Percentiles rank a stretch among this genome's conserved stretches.
phyloP scores from a whole-genome alignment of 176 grass and related monocot genomes.

The Phoenix roebelenii region DNA sequence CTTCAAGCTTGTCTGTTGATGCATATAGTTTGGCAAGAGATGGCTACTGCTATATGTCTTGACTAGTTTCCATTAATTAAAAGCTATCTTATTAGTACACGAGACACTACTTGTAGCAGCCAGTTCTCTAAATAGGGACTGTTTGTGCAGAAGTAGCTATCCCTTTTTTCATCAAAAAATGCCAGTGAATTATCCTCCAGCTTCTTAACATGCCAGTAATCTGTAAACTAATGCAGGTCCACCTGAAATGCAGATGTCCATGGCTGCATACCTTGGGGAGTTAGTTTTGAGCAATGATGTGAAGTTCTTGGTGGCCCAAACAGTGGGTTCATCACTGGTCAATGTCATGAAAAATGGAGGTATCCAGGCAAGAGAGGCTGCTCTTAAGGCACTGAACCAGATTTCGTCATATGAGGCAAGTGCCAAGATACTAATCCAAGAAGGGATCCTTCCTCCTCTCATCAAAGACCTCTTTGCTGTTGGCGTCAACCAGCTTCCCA shows the following conservation, averaged over 20 bases:
- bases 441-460: slow-evolving; percentile 61
- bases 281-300: slow-evolving; percentile 55
- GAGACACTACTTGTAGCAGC: too few species aligned
- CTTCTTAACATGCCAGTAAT: not conserved
- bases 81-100: too few species aligned
- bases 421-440: slow-evolving; percentile 48
- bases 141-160: too few species aligned
- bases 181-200: too few species aligned
- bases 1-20: too few species aligned
- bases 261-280: slow-evolving; percentile 64
- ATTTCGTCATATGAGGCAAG: slow-evolving; percentile 64
- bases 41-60: too few species aligned
- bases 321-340: slow-evolving; percentile 45
- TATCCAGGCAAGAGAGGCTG: slow-evolving; percentile 50
- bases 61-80: too few species aligned
- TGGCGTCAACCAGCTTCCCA: slow-evolving; percentile 43
- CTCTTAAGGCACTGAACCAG: slow-evolving; percentile 57
- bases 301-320: slow-evolving; percentile 56
- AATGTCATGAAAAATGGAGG: slow-evolving; percentile 39
- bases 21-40: too few species aligned
- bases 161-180: too few species aligned
- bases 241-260: slow-evolving; percentile 43
- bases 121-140: too few species aligned
- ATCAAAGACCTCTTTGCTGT: slow-evolving; percentile 56
- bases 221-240: slow-evolving; percentile 26